A percentile compares a stretch with the other conserved stretches of the same genome.
Evolutionary conservation across 1,139 yeast species (phyloP).

Genomic region (Candida albicans): DNA sequence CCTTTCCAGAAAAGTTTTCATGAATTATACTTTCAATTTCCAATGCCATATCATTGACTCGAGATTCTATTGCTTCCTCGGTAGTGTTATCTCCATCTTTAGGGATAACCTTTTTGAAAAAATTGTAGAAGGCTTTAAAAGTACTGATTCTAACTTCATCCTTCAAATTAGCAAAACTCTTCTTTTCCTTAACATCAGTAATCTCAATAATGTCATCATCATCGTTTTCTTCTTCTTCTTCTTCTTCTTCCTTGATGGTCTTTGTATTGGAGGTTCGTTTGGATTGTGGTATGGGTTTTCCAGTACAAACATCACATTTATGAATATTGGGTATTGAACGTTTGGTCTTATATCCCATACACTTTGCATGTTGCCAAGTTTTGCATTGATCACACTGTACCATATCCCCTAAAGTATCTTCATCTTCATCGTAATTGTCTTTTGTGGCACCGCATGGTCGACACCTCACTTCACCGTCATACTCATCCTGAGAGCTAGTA

Average conservation of each 20-base stretch:
- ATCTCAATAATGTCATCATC: conserved; percentile 2
- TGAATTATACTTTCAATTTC: conserved; percentile 44
- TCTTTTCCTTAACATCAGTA: conserved; percentile 2
- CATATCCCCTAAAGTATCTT: conserved; percentile 59
- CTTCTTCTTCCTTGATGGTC: background rate
- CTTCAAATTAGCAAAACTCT: conserved; percentile 19
- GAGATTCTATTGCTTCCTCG: conserved; percentile 27
- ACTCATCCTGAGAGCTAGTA: no score
- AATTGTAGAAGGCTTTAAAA: conserved; percentile 38
- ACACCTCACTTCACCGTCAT: conserved; percentile 60
- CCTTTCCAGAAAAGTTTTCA: conserved; percentile 22
- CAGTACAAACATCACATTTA: conserved; percentile 32
- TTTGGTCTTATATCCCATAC: conserved; percentile 53
- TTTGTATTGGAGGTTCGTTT: background rate
- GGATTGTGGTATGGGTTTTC: conserved; percentile 3
- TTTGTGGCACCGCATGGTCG: conserved; percentile 65
- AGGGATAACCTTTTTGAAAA: conserved; percentile 45
- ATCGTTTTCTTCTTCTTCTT: conserved; percentile 2
- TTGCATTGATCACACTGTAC: conserved; percentile 76
- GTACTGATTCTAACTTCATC: conserved; percentile 37
- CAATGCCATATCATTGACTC: conserved; percentile 38
- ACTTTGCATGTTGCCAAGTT: conserved; percentile 83
- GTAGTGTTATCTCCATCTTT: conserved; percentile 27
- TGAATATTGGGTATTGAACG: conserved; percentile 33
- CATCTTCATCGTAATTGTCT: conserved; percentile 58